Evolutionary conservation across 192 early-diverging fungal genomes (phyloP).

Genomic region (Rhizoclosmatium globosum): DNA sequence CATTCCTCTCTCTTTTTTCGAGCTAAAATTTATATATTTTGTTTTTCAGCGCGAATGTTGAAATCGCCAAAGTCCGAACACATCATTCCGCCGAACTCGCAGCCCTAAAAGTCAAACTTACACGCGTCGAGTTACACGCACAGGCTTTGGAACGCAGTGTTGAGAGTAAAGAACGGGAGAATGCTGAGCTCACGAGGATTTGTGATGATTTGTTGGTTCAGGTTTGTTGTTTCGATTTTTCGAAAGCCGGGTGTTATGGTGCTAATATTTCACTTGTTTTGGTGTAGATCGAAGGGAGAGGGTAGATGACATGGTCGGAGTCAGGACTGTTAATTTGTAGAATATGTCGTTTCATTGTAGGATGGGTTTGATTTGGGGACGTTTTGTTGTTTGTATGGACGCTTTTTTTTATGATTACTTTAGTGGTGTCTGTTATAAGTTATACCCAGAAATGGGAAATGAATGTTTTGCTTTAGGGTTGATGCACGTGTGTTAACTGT

Average conservation of each 20-base stretch:
- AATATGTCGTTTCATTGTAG: too few species aligned
- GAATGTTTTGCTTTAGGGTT: too few species aligned
- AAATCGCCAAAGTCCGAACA: conserved; percentile 41
- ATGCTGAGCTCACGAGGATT: conserved; percentile 49
- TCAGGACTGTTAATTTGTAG: too few species aligned
- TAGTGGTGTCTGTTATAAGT: too few species aligned
- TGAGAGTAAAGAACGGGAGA: conserved; percentile 49
- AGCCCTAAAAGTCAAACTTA: conserved; percentile 42
- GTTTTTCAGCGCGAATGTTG: conserved; percentile 46
- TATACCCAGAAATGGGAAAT: too few species aligned
- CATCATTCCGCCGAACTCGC: conserved; percentile 49
- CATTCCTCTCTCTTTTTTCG: conserved; percentile 1
- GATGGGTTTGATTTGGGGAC: too few species aligned
- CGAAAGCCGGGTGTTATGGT: not conserved
- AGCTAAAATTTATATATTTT: not conserved
- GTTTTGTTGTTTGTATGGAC: too few species aligned
- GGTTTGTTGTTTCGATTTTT: conserved; percentile 19
- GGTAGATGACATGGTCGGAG: too few species aligned
- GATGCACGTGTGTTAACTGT: too few species aligned
- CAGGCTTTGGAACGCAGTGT: conserved; percentile 39
- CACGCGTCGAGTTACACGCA: conserved; percentile 42
- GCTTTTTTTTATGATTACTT: too few species aligned
- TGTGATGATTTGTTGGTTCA: conserved; percentile 53
- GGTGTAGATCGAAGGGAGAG: too few species aligned
- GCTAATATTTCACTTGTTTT: too few species aligned